Base-by-base conservation (phyloP, 257 asterid genomes). In the Solanum piurae region DNA sequence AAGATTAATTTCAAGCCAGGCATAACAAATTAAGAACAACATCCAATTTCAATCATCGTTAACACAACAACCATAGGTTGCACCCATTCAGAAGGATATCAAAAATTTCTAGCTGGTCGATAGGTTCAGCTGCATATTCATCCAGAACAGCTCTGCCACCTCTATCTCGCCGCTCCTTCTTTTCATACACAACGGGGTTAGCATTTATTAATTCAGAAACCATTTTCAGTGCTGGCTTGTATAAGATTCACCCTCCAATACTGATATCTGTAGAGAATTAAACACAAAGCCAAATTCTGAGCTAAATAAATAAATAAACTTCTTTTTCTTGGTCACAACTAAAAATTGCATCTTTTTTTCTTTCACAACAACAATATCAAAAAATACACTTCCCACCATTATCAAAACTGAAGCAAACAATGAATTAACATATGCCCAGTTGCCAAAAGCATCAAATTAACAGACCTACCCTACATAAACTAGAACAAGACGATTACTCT, bases 31-130 rank as follows among this genome's bases (percentile, higher is more conserved):
- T 9, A 46, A 14, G 85, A 80, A 80, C 16, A 80, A 27, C 6
- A 80, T 80, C 42, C 12, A 5, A 16, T 80, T 80, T 2, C 85
- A 29, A 37, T 10, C 84, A 80, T 58, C 31, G 8, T 11, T 31
- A 86, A 10, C 82, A 71, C 49, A 77, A 71, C 44, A 75, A 74
- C 12, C 2, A 74, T 73, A 10, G 27, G 8, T 23, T n/a, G 40
- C 29, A 80, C 88, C 20, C 60, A 87, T 64, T 36, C 40, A 71
- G 72, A 90, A 94, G 99, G 98, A 96, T 96, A 96, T 96, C 98
- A 90, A 96, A 96, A 83, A 96, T 89, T 89, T 95, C 98, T 83
- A 86, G 93, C 55, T 94, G 97, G 90, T 96, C 99, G 84, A 96
- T 96, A 5, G 92, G 85, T 85, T 94, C 99, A 44, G 88, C 89